phyloP scores from a whole-genome alignment of 225 moss, liverwort and hornwort genomes.

The Anthoceros angustus region DNA sequence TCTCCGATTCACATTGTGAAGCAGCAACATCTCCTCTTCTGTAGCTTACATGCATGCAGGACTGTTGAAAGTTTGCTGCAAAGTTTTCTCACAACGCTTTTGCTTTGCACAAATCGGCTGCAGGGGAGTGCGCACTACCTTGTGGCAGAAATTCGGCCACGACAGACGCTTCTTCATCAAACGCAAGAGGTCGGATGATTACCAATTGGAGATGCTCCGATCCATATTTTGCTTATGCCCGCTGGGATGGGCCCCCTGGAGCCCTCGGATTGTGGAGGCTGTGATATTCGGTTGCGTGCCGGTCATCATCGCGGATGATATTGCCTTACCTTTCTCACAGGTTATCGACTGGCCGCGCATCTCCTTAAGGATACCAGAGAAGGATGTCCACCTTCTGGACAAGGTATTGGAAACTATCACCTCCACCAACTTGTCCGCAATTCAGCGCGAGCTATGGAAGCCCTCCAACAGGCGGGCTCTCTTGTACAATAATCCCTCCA shows the following conservation, averaged over 20 bases:
- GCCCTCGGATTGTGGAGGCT: slow-evolving; percentile 91
- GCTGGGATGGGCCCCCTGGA: slow-evolving; percentile 97
- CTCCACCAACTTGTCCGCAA: slow-evolving; percentile 61
- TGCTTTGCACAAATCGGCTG: background rate
- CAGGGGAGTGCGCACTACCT: slow-evolving; percentile 60
- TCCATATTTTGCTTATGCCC: slow-evolving; percentile 84
- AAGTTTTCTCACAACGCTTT: too few species aligned
- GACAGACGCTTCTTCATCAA: slow-evolving; percentile 50
- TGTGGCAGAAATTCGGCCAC: slow-evolving; percentile 63
- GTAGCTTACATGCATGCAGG: too few species aligned
- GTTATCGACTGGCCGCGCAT: slow-evolving; percentile 64
- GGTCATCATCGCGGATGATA: slow-evolving; percentile 85
- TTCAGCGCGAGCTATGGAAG: slow-evolving; percentile 73
- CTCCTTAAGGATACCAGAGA: slow-evolving; percentile 55
- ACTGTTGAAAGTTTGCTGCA: too few species aligned
- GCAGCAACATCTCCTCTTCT: background rate
- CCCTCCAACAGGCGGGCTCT: slow-evolving; percentile 53
- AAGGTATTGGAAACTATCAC: slow-evolving; percentile 49
- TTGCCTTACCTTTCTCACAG: slow-evolving; percentile 73
- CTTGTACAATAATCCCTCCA: slow-evolving; percentile 39
- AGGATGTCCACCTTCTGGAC: slow-evolving; percentile 46
- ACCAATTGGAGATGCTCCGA: slow-evolving; percentile 62
- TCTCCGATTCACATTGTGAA: background rate
- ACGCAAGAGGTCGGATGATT: slow-evolving; percentile 45
- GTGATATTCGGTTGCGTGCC: slow-evolving; percentile 80